Evolutionary conservation across 2,329 filamentous ascomycete genomes (phyloP).

Genomic region (Stagonosporopsis cucurbitacearum): DNA sequence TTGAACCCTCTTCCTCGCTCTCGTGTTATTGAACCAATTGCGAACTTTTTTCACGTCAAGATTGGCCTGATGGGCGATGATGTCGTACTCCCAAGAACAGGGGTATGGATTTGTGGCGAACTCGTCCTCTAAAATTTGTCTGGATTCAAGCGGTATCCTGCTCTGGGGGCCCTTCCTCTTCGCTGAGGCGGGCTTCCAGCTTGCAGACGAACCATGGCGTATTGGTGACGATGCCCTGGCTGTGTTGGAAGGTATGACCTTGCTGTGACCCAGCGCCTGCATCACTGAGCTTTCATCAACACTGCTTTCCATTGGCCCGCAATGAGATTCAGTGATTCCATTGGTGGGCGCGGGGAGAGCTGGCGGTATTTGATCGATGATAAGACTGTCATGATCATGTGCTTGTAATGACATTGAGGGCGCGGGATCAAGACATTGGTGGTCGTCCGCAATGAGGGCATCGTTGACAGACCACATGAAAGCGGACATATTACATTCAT

Average conservation of each 20-base stretch:
- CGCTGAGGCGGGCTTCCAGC: conserved; percentile 42
- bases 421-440: background rate
- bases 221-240: conserved; percentile 8
- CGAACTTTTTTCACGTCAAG: conserved; percentile 46
- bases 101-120: conserved; percentile 46
- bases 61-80: conserved; percentile 46
- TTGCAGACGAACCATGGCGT: conserved; percentile 22
- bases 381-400: background rate
- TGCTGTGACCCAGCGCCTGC: background rate
- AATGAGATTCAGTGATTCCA: background rate
- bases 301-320: background rate
- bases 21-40: conserved; percentile 48
- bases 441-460: background rate
- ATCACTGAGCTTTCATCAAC: background rate
- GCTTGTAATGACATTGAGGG: conserved; percentile 5
- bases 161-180: conserved; percentile 42
- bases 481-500: background rate
- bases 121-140: conserved; percentile 45
- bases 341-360: background rate
- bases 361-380: background rate
- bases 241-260: background rate
- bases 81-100: conserved; percentile 45
- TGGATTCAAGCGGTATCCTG: conserved; percentile 41
- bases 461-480: background rate
- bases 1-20: conserved; percentile 41